Conservation (phyloP, 331 rosid species). For the Quercus phellos region DNA sequence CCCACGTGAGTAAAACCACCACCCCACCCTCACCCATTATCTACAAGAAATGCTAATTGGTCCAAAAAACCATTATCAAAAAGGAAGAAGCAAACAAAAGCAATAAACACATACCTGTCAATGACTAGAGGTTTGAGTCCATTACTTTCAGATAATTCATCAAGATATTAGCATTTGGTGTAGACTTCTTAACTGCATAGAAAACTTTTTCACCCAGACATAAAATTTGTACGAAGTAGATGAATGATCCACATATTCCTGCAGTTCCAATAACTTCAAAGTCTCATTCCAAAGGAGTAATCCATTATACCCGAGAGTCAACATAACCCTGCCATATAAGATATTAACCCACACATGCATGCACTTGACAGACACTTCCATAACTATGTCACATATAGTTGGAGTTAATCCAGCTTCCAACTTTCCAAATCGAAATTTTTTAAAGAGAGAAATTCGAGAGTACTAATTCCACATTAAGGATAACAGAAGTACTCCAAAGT, state of each 20-base stretch:
- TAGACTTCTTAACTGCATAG: constrained; percentile 78
- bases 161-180: constrained; percentile 63
- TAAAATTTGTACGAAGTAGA: constrained; percentile 80
- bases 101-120: constrained; percentile 41
- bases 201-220: constrained; percentile 70
- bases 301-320: neutral
- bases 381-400: neutral
- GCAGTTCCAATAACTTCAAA: constrained; percentile 18
- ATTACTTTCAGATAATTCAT: constrained; percentile 30
- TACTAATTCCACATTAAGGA: neutral
- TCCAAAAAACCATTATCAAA: too few relatives aligned
- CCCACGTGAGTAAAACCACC: too few relatives aligned
- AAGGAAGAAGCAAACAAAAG: too few relatives aligned
- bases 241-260: constrained; percentile 93
- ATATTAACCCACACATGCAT: neutral
- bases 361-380: neutral
- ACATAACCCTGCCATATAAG: neutral
- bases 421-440: neutral
- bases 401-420: neutral
- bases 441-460: neutral
- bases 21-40: too few relatives aligned
- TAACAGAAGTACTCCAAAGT: neutral
- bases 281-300: neutral
- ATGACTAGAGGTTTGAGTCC: constrained; percentile 62
- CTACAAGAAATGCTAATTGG: too few relatives aligned